Base-by-base conservation (phyloP, 768 basidiomycete species). In the Clavulina sp. region DNA sequence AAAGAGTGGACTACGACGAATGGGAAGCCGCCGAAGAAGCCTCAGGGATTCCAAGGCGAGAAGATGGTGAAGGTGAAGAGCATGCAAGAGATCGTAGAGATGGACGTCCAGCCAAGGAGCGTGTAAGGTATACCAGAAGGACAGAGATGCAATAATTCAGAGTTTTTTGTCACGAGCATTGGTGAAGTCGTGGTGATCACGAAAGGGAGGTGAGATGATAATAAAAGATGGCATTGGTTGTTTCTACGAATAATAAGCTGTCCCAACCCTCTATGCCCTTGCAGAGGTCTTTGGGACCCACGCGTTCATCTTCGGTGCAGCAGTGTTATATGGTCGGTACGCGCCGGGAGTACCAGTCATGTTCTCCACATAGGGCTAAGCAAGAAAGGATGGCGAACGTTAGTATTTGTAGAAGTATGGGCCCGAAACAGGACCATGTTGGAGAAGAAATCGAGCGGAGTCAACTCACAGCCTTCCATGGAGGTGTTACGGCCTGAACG, bases 261-360 rank as follows among this genome's bases (percentile, higher is more conserved):
- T 38, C 13, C 13, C 21, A 38, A 21, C 21, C 9, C 13, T 18
- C 43, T 46, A 18, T 23, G 9, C 13, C 24, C 84, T 77, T 28
- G 73, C 53, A 24, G 67, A 59, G 31, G 78, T 71, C 63, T 78
- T 82, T 21, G 89, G 85, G 56, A 85, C 73, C 92, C 92, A 96
- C 3, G 79, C 74, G 29, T 72, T 70, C 56, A 87, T 70, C 69
- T 95, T 95, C 18, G 87, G 82, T 44, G 71, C 74, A 30, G 70
- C 80, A 2, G 93, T 96, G 61, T 86, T 86, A 67, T 96, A 97
- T 0, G 85, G 66, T 58, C 76, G 81, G 71, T 80, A 96, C 7
- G 87, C 86, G 48, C 87, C 93, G 41, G 88, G 72, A 4, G 92
- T 95, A 9, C 91, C 93, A 3, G 92, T 96, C 63, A 96, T 61